phyloP scores from a whole-genome alignment of 768 basidiomycete species.

The Dioszegia crocea region DNA sequence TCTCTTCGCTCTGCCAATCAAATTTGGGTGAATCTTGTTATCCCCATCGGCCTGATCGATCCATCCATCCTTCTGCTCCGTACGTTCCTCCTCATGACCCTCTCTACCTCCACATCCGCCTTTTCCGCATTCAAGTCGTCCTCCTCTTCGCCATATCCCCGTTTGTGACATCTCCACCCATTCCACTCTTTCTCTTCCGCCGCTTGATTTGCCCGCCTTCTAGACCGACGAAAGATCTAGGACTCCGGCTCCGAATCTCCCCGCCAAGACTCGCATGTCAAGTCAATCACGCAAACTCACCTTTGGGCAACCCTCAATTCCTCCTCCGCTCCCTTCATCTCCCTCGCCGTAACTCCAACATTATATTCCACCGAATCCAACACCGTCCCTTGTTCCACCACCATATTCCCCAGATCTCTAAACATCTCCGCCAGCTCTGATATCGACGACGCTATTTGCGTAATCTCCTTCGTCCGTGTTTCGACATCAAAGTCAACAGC shows the following conservation, averaged over 20 bases:
- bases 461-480: slow-evolving; percentile 65
- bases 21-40: neutral
- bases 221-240: no score
- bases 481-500: slow-evolving; percentile 53
- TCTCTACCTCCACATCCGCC: no score
- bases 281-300: no score
- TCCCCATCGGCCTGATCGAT: neutral
- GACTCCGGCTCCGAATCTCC: no score
- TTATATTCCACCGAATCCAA: slow-evolving; percentile 97
- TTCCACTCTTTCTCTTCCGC: no score
- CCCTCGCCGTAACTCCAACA: slow-evolving; percentile 81
- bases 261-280: no score
- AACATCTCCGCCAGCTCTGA: slow-evolving; percentile 88
- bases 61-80: neutral
- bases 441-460: slow-evolving; percentile 87
- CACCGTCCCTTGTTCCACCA: slow-evolving; percentile 96
- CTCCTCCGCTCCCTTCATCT: slow-evolving; percentile 75
- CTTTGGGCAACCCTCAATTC: slow-evolving; percentile 76
- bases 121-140: no score
- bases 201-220: no score
- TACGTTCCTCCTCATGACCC: neutral
- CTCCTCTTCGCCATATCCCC: no score
- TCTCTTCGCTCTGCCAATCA: no score
- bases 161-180: no score
- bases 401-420: slow-evolving; percentile 85